These are phyloP conservation scores for Bjerkandera adusta DNA, from an alignment of 1,284 basidiomycete species.

Conservation along the genomic window DNA sequence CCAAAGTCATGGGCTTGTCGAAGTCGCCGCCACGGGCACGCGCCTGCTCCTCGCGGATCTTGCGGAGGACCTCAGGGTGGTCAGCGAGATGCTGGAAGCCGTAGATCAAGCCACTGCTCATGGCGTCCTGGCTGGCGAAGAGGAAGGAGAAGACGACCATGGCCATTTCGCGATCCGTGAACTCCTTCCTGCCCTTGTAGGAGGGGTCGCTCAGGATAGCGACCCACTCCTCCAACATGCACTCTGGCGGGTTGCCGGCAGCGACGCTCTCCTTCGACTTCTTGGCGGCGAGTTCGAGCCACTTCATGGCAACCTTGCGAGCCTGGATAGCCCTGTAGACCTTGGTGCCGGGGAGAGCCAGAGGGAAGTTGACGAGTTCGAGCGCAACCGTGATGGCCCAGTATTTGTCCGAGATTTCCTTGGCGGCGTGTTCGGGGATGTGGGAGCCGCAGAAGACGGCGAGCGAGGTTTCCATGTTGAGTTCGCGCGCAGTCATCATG, in stretches of 20 bases:
- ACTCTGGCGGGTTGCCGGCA: conserved; percentile 78
- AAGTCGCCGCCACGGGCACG: conserved; percentile 79
- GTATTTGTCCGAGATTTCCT: conserved; percentile 90
- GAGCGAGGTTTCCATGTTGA: conserved; percentile 98
- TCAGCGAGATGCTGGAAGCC: conserved; percentile 96
- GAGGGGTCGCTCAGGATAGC: conserved; percentile 67
- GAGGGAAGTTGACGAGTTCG: conserved; percentile 98
- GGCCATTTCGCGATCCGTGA: conserved; percentile 93
- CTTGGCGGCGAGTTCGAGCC: conserved; percentile 79
- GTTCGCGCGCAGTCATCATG: conserved; percentile 89
- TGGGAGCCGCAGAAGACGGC: conserved; percentile 94
- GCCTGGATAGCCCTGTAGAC: conserved; percentile 94
- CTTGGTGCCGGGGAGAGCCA: conserved; percentile 95
- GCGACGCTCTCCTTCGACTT: conserved; percentile 87
- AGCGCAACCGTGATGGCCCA: conserved; percentile 95
- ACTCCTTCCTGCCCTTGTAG: conserved; percentile 83
- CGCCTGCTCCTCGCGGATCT: conserved; percentile 91
- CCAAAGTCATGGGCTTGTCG: conserved; percentile 82
- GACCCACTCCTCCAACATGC: conserved; percentile 94
- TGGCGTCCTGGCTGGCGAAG: conserved; percentile 97
- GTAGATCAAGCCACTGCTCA: conserved; percentile 93
- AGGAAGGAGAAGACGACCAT: conserved; percentile 97
- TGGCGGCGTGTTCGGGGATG: conserved; percentile 76
- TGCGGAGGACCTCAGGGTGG: conserved; percentile 85
- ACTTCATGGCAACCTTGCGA: conserved; percentile 85